phyloP scores from a whole-genome alignment of 768 basidiomycete genomes.

The Termitomyces sp. region DNA sequence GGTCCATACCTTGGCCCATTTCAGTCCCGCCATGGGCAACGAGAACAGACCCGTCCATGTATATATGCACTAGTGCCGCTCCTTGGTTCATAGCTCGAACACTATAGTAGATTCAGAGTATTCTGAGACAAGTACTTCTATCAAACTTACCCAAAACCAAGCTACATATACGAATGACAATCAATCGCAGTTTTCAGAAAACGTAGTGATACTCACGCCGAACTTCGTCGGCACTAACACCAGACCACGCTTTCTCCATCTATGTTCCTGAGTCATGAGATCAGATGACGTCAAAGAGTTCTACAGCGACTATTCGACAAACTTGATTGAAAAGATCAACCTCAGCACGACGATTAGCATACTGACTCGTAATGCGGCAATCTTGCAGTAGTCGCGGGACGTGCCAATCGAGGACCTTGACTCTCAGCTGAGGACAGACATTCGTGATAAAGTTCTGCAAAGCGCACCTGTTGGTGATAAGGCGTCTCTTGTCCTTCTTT shows the following conservation, averaged over 20 bases:
- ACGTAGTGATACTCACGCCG: constrained; percentile 2
- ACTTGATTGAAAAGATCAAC: constrained; percentile 12
- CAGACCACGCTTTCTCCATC: constrained; percentile 13
- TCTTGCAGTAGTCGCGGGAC: constrained; percentile 13
- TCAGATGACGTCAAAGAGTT: neutral
- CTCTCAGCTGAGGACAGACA: neutral
- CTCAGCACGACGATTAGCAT: constrained; percentile 11
- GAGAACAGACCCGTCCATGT: constrained; percentile 13
- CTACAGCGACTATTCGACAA: neutral
- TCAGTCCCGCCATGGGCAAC: constrained; percentile 14
- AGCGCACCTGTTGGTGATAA: constrained; percentile 8
- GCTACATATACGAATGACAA: neutral
- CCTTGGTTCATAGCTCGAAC: constrained; percentile 10
- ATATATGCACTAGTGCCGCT: constrained; percentile 12
- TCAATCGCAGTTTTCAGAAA: neutral
- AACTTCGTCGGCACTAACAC: constrained; percentile 13
- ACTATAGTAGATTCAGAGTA: neutral
- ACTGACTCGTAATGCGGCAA: constrained; percentile 11
- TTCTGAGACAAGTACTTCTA: neutral
- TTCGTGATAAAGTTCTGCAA: neutral
- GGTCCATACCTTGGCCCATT: constrained; percentile 13
- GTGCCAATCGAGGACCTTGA: constrained; percentile 14
- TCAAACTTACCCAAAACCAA: constrained; percentile 10
- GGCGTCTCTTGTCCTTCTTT: constrained; percentile 15
- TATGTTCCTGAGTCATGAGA: constrained; percentile 2